Percentiles rank a stretch among this genome's conserved stretches.
Evolutionary conservation across 2,329 filamentous ascomycete genomes (phyloP).

Genomic region (Scopulariopsis brevicaulis): DNA sequence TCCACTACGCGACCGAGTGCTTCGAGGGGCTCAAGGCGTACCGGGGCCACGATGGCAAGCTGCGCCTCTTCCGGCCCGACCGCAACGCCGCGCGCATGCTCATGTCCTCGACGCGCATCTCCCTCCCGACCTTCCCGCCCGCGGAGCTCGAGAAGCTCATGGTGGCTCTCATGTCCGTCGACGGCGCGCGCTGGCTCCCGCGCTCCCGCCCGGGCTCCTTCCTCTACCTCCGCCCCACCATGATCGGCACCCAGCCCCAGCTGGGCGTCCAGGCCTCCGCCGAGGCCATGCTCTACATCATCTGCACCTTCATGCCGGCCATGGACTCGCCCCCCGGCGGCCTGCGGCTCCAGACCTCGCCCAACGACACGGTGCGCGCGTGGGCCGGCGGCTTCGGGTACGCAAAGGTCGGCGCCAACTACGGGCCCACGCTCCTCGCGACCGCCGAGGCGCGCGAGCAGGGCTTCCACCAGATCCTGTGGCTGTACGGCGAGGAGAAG

Average conservation of each 20-base stretch:
- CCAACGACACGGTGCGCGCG: constrained; percentile 74
- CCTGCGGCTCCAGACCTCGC: constrained; percentile 67
- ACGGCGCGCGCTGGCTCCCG: constrained; percentile 72
- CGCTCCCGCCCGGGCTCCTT: constrained; percentile 55
- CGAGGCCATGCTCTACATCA: constrained; percentile 82
- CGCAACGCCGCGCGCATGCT: constrained; percentile 58
- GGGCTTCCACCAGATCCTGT: constrained; percentile 86
- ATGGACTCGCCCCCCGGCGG: constrained; percentile 41
- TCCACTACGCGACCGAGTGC: constrained; percentile 87
- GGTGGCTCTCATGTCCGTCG: constrained; percentile 56
- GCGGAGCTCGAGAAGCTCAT: constrained; percentile 65
- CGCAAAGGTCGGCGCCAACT: constrained; percentile 89
- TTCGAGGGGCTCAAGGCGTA: constrained; percentile 81
- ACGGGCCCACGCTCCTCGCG: constrained; percentile 71
- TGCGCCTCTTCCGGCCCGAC: constrained; percentile 68
- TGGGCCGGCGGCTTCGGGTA: constrained; percentile 92
- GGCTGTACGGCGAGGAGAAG: constrained; percentile 71
- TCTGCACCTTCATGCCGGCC: constrained; percentile 51
- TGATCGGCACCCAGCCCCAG: constrained; percentile 73
- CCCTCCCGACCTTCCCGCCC: constrained; percentile 63
- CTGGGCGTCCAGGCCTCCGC: constrained; percentile 71
- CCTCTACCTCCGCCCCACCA: constrained; percentile 76
- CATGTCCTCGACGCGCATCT: constrained; percentile 52
- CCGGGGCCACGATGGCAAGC: constrained; percentile 62
- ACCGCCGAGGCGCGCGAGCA: constrained; percentile 60